Conservation (phyloP, 164 flowering plant species). For the Houttuynia cordata region DNA sequence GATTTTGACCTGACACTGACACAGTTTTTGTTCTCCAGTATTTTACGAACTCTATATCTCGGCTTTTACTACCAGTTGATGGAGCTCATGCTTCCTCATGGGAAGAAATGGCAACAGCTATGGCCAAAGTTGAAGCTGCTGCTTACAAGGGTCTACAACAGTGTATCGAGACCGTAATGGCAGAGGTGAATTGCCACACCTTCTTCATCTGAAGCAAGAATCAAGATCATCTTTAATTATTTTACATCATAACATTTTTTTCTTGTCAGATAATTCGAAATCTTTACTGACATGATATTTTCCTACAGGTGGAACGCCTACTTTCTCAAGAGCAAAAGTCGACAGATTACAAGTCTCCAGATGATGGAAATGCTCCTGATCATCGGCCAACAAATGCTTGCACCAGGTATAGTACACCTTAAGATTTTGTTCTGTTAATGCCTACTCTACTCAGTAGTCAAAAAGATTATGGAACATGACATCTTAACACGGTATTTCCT, state of each 20-base stretch:
- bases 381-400: slow-evolving; percentile 98
- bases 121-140: slow-evolving; percentile 94
- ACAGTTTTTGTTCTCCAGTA: slow-evolving; percentile 34
- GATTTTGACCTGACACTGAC: neutral
- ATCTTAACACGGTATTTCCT: neutral
- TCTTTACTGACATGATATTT: neutral
- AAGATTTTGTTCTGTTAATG: neutral
- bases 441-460: neutral
- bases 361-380: slow-evolving; percentile 91
- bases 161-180: slow-evolving; percentile 96
- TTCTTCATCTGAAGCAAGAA: neutral
- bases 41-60: slow-evolving; percentile 82
- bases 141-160: slow-evolving; percentile 98
- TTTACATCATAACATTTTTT: neutral
- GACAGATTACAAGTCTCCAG: slow-evolving; percentile 85
- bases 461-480: neutral
- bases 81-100: slow-evolving; percentile 98
- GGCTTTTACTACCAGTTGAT: slow-evolving; percentile 89
- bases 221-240: too few species aligned
- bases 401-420: too few species aligned
- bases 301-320: slow-evolving; percentile 76
- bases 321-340: slow-evolving; percentile 88
- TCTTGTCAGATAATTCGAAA: neutral
- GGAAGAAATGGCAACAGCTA: slow-evolving; percentile 93
- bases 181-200: slow-evolving; percentile 48